Conservation (phyloP, 2,329 filamentous ascomycete species). For the Colletotrichum paranaense region DNA sequence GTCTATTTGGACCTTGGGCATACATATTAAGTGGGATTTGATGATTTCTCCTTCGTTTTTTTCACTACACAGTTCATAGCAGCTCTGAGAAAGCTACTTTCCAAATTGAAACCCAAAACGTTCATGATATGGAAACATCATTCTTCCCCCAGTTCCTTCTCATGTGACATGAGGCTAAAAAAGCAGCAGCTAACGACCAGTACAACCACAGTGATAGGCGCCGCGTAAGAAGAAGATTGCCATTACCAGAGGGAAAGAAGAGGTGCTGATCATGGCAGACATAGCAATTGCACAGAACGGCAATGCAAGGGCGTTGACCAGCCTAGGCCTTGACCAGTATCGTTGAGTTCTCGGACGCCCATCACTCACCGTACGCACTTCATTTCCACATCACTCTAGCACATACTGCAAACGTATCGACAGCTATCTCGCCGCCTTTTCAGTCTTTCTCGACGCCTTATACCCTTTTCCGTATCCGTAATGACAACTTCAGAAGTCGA, state of each 20-base stretch:
- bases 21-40: neutral
- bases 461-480: neutral
- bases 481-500: neutral
- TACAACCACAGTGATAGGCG: neutral
- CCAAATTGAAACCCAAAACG: constrained; percentile 14
- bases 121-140: neutral
- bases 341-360: neutral
- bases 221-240: neutral
- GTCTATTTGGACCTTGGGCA: constrained; percentile 3
- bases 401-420: neutral
- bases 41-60: constrained; percentile 20
- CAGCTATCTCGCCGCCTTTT: neutral
- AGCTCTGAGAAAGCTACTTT: constrained; percentile 10
- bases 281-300: neutral
- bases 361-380: neutral
- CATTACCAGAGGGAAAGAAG: neutral
- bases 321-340: neutral
- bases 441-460: neutral
- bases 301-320: neutral
- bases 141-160: neutral
- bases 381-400: neutral
- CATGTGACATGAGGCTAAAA: neutral
- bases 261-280: neutral
- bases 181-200: neutral
- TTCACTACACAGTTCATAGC: constrained; percentile 11